Conservation (phyloP, 2,329 filamentous ascomycete genomes). For the Trichoderma breve region DNA sequence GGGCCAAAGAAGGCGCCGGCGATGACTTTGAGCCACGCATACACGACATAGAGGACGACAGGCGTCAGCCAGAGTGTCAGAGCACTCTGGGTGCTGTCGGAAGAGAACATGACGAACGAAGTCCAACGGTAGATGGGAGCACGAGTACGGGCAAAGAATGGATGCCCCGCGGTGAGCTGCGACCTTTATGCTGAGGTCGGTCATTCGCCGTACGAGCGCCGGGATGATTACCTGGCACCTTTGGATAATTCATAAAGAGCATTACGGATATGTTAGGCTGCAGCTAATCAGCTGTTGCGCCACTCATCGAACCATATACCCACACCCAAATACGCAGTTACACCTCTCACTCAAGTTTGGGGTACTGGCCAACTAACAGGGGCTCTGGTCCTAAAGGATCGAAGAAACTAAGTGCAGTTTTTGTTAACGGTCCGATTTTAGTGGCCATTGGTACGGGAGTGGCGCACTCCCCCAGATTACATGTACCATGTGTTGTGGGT, state of each 20-base stretch:
- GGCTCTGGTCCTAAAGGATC: constrained; percentile 6
- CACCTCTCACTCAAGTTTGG: neutral
- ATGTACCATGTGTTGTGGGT: neutral
- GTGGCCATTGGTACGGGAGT: neutral
- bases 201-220: neutral
- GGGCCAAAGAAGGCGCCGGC: neutral
- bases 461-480: neutral
- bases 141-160: neutral
- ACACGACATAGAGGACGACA: neutral
- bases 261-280: neutral
- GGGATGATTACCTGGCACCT: neutral
- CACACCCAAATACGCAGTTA: neutral
- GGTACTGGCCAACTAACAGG: neutral
- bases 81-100: neutral
- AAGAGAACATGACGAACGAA: neutral
- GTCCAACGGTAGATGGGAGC: neutral
- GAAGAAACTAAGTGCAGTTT: neutral
- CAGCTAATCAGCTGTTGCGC: neutral
- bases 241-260: neutral
- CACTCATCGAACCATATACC: neutral
- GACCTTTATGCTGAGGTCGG: neutral
- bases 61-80: neutral
- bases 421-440: constrained; percentile 16
- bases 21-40: neutral
- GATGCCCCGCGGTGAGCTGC: neutral